Percentiles rank a stretch among this genome's conserved stretches.
Conservation (phyloP, 2,329 filamentous ascomycete species). For the Xenoacremonium recifei region DNA sequence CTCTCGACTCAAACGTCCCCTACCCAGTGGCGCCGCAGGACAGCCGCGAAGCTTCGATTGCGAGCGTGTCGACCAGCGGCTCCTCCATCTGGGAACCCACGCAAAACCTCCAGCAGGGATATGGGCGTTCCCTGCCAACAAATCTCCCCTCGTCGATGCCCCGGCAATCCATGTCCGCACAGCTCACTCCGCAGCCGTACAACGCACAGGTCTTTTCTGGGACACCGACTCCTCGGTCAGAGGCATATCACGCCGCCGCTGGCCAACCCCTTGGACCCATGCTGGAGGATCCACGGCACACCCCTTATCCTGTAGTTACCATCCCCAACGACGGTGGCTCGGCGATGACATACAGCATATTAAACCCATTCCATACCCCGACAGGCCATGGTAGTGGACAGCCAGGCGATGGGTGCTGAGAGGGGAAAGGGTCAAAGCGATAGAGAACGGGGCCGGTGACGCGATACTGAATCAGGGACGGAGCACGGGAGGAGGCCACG, state of each 20-base stretch:
- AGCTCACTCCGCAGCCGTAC: slow-evolving; percentile 22
- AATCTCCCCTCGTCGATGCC: slow-evolving; percentile 18
- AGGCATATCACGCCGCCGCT: slow-evolving; percentile 17
- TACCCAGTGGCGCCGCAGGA: slow-evolving; percentile 30
- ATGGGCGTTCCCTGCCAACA: slow-evolving; percentile 25
- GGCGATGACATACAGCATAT: slow-evolving; percentile 23
- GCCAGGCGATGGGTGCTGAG: slow-evolving; percentile 23
- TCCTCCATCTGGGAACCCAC: slow-evolving; percentile 33
- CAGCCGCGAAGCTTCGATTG: slow-evolving; percentile 32
- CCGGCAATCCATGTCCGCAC: slow-evolving; percentile 20
- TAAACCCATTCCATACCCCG: slow-evolving; percentile 21
- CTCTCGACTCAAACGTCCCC: slow-evolving; percentile 25
- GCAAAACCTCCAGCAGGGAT: slow-evolving; percentile 24
- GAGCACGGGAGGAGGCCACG: no score
- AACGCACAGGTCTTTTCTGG: slow-evolving; percentile 18
- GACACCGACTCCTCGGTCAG: slow-evolving; percentile 18
- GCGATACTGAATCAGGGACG: neutral
- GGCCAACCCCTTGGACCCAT: slow-evolving; percentile 19
- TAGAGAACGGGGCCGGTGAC: slow-evolving; percentile 5
- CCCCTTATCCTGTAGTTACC: slow-evolving; percentile 16
- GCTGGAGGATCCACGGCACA: slow-evolving; percentile 22
- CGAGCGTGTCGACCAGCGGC: slow-evolving; percentile 30
- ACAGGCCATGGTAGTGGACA: slow-evolving; percentile 17
- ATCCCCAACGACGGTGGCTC: slow-evolving; percentile 19
- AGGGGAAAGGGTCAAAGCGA: slow-evolving; percentile 7